Evolutionary conservation across 2,329 filamentous ascomycete species (phyloP), one percentile per base, ranked within the genome.

Genomic region (Cercospora zeina): DNA sequence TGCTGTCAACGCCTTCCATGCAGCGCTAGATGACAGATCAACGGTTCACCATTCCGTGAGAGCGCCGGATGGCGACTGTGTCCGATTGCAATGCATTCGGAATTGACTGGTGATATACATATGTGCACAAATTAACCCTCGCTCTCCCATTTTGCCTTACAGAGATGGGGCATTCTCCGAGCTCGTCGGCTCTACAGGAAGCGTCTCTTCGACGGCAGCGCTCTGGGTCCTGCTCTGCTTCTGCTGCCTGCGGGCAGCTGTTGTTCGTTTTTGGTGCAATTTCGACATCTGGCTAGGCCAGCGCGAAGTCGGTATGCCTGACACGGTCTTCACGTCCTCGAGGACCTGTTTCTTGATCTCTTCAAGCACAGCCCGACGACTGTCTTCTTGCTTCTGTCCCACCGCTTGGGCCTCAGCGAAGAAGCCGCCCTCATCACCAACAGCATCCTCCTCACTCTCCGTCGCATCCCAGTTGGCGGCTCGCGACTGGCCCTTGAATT

Each of bases 101-200:
- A 13, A n/a, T 27, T 13, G 30, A 51, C n/a, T 10, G 27, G 42
- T 56, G 21, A 16, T 56, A 45, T 39, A 56, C 54, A 56, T 45
- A 56, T 33, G 42, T 56, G 21, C 36, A 56, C 54, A 56, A n/a
- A n/a, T 11, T 9, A 21, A 4, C 27, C 27, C 8, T 37, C 34
- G 6, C 9, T 7, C 7, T 21, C 33, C 27, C 33, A 42, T 16
- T 21, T 4, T 42, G n/a, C 39, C 21, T 42, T 58, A 58, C 21
- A 58, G 24, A 1, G 42, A 51, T 21, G 56, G 56, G 11, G 56
- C 56, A 58, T 50, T 58, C 45, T 58, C 56, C 21, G 42, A 30
- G 14, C 31, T 51, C 19, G 56, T 51, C 2, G 56, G 53, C 27
- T 55, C 53, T 13, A 33, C 33, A 42, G 31, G 53, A 2, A n/a